Conservation (phyloP, 768 basidiomycete genomes). For the Lentinula lateritia region DNA sequence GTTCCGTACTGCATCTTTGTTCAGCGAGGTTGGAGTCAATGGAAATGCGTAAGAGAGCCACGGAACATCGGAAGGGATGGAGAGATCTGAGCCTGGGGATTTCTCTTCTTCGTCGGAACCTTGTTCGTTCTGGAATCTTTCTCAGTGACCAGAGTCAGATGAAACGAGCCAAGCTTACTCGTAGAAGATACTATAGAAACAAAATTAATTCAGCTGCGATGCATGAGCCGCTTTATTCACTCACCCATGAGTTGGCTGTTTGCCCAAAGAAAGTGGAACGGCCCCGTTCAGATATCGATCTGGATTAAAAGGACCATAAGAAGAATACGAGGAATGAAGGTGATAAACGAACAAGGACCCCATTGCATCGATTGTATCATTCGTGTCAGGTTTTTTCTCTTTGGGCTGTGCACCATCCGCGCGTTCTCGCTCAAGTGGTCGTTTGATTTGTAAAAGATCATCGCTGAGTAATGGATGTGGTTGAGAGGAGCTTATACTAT, state of each 20-base stretch:
- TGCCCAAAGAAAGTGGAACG: slow-evolving; percentile 62
- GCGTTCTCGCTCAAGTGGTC: slow-evolving; percentile 59
- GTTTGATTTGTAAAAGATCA: slow-evolving; percentile 59
- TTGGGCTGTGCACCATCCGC: slow-evolving; percentile 26
- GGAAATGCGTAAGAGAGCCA: slow-evolving; percentile 62
- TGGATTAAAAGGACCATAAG: slow-evolving; percentile 18
- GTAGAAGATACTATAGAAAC: slow-evolving; percentile 50
- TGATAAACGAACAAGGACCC: slow-evolving; percentile 46
- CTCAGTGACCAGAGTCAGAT: neutral
- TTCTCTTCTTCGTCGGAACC: slow-evolving; percentile 50
- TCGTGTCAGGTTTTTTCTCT: slow-evolving; percentile 40
- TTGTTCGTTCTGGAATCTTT: slow-evolving; percentile 46
- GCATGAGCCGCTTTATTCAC: slow-evolving; percentile 14
- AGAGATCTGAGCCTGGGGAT: slow-evolving; percentile 26
- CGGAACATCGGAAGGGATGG: slow-evolving; percentile 46
- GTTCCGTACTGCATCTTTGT: slow-evolving; percentile 37
- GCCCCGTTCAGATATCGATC: slow-evolving; percentile 58
- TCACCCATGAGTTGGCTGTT: slow-evolving; percentile 66
- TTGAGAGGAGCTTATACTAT: slow-evolving; percentile 40
- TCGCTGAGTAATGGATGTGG: slow-evolving; percentile 55
- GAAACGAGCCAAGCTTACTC: slow-evolving; percentile 32
- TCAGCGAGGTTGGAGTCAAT: slow-evolving; percentile 35
- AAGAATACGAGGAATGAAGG: slow-evolving; percentile 11
- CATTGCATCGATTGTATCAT: slow-evolving; percentile 57
- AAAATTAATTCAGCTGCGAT: neutral